Evolutionary conservation across 441 rosid genomes (phyloP).

Genomic region (Jatropha podagrica): DNA sequence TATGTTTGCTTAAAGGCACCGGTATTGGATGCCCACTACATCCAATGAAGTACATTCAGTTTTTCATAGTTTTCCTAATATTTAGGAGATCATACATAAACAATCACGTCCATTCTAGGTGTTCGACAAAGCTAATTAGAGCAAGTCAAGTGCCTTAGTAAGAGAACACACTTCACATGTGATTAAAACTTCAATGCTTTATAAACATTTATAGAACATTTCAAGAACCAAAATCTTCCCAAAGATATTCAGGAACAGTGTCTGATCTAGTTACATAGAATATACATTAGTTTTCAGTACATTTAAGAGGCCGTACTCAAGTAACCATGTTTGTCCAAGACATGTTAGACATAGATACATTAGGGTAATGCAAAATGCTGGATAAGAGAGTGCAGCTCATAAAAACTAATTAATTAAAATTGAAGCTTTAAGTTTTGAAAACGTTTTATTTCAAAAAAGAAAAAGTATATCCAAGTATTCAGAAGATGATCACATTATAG

Average conservation of each 20-base stretch:
- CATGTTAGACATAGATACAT: not conserved
- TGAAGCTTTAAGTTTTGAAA: not conserved
- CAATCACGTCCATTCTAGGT: not conserved
- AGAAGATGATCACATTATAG: not conserved
- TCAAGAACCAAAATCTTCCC: not conserved
- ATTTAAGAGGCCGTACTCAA: not conserved
- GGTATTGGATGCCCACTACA: not conserved
- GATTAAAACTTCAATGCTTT: not conserved
- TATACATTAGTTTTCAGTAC: not conserved
- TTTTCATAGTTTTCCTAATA: constrained; percentile 1
- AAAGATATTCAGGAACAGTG: not conserved
- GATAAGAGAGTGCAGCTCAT: not conserved
- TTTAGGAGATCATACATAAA: not conserved
- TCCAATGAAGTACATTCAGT: not conserved
- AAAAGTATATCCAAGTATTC: not conserved
- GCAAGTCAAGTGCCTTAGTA: not conserved
- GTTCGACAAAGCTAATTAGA: not conserved
- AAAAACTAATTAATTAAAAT: not conserved
- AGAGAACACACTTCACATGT: not conserved
- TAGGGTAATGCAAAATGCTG: not conserved
- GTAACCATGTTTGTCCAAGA: not conserved
- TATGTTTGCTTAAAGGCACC: not conserved
- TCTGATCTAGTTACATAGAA: not conserved
- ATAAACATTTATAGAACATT: not conserved
- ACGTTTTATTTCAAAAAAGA: not conserved